Conservation (phyloP, 2,329 filamentous ascomycete species). For the Tolypocladium amazonense region DNA sequence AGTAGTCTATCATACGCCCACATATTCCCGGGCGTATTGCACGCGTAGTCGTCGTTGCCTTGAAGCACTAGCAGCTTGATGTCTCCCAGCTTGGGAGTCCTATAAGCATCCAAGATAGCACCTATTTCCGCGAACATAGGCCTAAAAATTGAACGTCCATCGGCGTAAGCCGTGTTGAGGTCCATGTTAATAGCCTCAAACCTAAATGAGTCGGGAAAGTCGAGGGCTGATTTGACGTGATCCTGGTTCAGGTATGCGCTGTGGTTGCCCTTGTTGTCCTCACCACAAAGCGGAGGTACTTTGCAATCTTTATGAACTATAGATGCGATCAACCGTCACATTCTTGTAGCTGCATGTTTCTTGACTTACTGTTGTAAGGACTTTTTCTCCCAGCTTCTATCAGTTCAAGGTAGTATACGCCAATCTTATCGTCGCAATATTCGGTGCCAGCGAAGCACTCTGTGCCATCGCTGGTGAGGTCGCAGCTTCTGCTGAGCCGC, state of each 20-base stretch:
- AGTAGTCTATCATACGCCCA: slow-evolving; percentile 27
- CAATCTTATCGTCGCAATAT: neutral
- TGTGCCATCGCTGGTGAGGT: neutral
- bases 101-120: neutral
- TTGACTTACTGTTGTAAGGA: too few relatives aligned
- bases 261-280: neutral
- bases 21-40: slow-evolving; percentile 11
- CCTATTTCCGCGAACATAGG: neutral
- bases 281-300: neutral
- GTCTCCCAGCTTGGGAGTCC: neutral
- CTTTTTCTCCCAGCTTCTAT: neutral
- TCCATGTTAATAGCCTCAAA: neutral
- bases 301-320: too few relatives aligned
- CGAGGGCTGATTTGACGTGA: neutral
- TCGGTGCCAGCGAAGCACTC: neutral
- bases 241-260: neutral
- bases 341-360: too few relatives aligned
- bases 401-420: neutral
- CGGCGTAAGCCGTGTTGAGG: neutral
- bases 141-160: neutral
- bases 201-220: neutral
- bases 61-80: neutral
- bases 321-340: too few relatives aligned
- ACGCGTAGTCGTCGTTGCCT: slow-evolving; percentile 6
- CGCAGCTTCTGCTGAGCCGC: neutral